phyloP scores from a whole-genome alignment of 2,329 filamentous ascomycete genomes.

The Bertia moriformis region DNA sequence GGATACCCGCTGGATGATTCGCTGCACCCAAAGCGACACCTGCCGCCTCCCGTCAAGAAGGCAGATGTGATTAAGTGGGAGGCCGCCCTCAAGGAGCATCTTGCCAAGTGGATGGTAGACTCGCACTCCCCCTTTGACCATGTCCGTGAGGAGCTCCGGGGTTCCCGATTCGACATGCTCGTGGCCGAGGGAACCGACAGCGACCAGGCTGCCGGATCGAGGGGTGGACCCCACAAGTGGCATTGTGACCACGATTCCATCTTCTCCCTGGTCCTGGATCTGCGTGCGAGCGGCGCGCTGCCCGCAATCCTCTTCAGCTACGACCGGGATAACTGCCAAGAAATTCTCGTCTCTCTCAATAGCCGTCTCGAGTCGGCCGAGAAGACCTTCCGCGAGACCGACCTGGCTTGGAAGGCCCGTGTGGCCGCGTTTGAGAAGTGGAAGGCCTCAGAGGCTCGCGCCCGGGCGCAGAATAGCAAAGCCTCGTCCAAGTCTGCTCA shows the following conservation, averaged over 20 bases:
- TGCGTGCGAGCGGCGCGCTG: slow-evolving; percentile 49
- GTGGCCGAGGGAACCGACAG: no score
- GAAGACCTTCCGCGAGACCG: slow-evolving; percentile 36
- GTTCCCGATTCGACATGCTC: no score
- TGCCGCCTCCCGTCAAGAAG: slow-evolving; percentile 44
- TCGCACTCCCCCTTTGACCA: slow-evolving; percentile 22
- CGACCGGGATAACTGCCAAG: slow-evolving; percentile 51
- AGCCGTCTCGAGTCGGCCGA: slow-evolving; percentile 38
- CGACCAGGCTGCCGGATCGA: no score
- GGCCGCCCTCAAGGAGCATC: slow-evolving; percentile 36
- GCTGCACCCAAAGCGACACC: slow-evolving; percentile 30
- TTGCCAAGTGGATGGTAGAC: slow-evolving; percentile 46
- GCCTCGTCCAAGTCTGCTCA: no score
- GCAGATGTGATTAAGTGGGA: slow-evolving; percentile 55
- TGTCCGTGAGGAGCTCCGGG: slow-evolving; percentile 28
- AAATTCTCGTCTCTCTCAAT: slow-evolving; percentile 34
- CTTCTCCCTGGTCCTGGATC: slow-evolving; percentile 40
- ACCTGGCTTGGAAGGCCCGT: slow-evolving; percentile 42
- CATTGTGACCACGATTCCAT: no score
- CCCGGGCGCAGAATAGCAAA: slow-evolving; percentile 17
- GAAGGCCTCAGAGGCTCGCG: slow-evolving; percentile 26
- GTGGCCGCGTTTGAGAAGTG: slow-evolving; percentile 42
- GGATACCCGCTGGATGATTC: slow-evolving; percentile 30
- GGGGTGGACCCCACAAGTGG: no score
- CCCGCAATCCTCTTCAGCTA: slow-evolving; percentile 70